phyloP scores from a whole-genome alignment of 805 yeast genomes.

The Suhomyces xylopsoci region DNA sequence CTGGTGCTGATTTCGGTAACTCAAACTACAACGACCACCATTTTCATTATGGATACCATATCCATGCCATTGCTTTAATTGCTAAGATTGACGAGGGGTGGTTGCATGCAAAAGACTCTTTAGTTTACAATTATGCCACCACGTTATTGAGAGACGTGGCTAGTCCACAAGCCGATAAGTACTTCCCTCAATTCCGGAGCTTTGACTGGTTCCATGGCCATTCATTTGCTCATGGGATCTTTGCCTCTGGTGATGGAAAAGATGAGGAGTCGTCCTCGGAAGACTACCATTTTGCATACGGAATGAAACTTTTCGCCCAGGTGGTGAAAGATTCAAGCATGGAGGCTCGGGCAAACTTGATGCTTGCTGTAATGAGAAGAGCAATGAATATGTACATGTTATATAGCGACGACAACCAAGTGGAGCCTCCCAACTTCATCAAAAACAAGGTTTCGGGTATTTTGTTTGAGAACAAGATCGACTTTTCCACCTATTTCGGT shows the following conservation, averaged over 20 bases:
- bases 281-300: slow-evolving; percentile 70
- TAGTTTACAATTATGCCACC: slow-evolving; percentile 50
- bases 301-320: slow-evolving; percentile 62
- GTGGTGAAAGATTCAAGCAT: slow-evolving; percentile 51
- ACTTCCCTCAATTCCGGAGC: slow-evolving; percentile 63
- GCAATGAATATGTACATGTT: slow-evolving; percentile 58
- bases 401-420: slow-evolving; percentile 48
- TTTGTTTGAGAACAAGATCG: slow-evolving; percentile 67
- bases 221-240: slow-evolving; percentile 75
- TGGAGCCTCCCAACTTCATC: slow-evolving; percentile 55
- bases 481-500: slow-evolving; percentile 74
- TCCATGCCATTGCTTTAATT: slow-evolving; percentile 65
- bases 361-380: slow-evolving; percentile 55
- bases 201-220: slow-evolving; percentile 80
- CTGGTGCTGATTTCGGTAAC: slow-evolving; percentile 67
- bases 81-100: slow-evolving; percentile 51
- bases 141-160: slow-evolving; percentile 66
- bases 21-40: slow-evolving; percentile 73
- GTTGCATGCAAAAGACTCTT: slow-evolving; percentile 28
- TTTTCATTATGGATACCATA: slow-evolving; percentile 73
- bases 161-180: slow-evolving; percentile 53
- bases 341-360: slow-evolving; percentile 54
- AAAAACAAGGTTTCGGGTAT: slow-evolving; percentile 72
- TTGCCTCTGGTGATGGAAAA: slow-evolving; percentile 69
- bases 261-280: slow-evolving; percentile 75